A percentile compares a stretch with the other conserved stretches of the same genome.
phyloP scores from a whole-genome alignment of 441 rosid genomes.

The Aquilaria agallochum region DNA sequence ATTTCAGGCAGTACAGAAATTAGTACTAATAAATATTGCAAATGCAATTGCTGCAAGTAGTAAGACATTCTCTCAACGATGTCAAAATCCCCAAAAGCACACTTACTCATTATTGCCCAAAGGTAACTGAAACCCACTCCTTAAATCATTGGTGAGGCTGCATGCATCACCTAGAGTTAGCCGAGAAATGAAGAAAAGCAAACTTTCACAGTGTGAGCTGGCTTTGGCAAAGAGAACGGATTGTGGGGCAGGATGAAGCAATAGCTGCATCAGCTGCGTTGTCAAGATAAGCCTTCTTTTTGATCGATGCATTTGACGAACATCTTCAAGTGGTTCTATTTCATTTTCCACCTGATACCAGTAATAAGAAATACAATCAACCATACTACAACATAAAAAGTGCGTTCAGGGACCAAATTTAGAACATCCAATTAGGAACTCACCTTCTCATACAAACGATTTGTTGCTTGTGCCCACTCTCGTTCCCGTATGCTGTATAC shows the following conservation, averaged over 20 bases:
- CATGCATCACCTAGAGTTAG: constrained; percentile 64
- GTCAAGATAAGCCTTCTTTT: constrained; percentile 71
- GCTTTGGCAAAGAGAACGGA: constrained; percentile 29
- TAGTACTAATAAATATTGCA: too few species aligned
- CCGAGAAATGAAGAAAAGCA: constrained; percentile 36
- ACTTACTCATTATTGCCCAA: constrained; percentile 40
- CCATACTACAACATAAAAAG: constrained; percentile 1
- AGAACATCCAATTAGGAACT: constrained; percentile 10
- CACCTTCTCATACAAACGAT: constrained; percentile 72
- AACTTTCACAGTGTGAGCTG: constrained; percentile 22
- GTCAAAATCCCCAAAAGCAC: constrained; percentile 8
- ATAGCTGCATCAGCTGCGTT: constrained; percentile 70
- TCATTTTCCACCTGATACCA: constrained; percentile 54
- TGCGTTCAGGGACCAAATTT: constrained; percentile 2
- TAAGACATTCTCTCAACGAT: background rate
- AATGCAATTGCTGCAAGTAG: too few species aligned
- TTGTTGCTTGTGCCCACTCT: constrained; percentile 62
- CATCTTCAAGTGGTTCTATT: constrained; percentile 34
- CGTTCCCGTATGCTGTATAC: constrained; percentile 50
- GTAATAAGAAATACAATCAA: constrained; percentile 11
- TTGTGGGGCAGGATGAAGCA: constrained; percentile 43
- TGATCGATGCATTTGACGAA: constrained; percentile 35
- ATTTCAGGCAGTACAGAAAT: background rate
- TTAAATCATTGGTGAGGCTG: constrained; percentile 25
- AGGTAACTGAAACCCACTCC: constrained; percentile 20